Percentiles rank a stretch among this genome's conserved stretches.
Conservation (phyloP, 768 basidiomycete species). For the Clitopilus hobsonii region DNA sequence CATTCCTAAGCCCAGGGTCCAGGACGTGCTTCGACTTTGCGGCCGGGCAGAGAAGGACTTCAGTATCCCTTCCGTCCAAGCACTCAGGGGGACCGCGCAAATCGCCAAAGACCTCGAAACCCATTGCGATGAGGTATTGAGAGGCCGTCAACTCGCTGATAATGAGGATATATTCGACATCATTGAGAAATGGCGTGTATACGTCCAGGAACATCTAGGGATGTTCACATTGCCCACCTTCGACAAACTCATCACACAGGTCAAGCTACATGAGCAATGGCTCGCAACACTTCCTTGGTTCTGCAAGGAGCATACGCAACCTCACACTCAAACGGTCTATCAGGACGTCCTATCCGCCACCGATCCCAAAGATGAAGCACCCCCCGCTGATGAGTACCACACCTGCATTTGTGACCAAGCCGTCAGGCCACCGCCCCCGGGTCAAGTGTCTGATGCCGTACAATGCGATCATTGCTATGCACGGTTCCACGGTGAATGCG, state of each 20-base stretch:
- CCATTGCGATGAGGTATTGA: slow-evolving; percentile 70
- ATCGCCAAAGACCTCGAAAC: slow-evolving; percentile 76
- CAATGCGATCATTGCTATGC: slow-evolving; percentile 90
- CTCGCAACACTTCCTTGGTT: slow-evolving; percentile 76
- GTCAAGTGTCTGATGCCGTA: slow-evolving; percentile 74
- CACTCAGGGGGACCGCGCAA: slow-evolving; percentile 66
- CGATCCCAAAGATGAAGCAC: slow-evolving; percentile 71
- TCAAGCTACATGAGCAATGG: slow-evolving; percentile 67
- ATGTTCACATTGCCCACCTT: slow-evolving; percentile 74
- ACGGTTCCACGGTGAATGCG: slow-evolving; percentile 81
- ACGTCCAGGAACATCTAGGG: slow-evolving; percentile 63
- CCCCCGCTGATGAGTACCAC: slow-evolving; percentile 76
- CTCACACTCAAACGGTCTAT: slow-evolving; percentile 61
- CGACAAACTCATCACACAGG: slow-evolving; percentile 66
- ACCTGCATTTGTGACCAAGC: slow-evolving; percentile 79
- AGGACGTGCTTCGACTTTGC: slow-evolving; percentile 67
- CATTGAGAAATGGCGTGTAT: slow-evolving; percentile 69
- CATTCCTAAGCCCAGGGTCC: slow-evolving; percentile 54
- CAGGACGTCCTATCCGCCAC: slow-evolving; percentile 76
- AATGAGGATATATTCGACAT: slow-evolving; percentile 68
- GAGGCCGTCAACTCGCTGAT: slow-evolving; percentile 50
- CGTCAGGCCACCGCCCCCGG: slow-evolving; percentile 76
- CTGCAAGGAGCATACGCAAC: slow-evolving; percentile 57
- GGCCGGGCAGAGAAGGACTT: slow-evolving; percentile 75
- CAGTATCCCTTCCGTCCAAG: slow-evolving; percentile 57